Percentiles rank a stretch among this genome's conserved stretches.
These are phyloP conservation scores for Acanthamoeba sp. DNA, from an alignment of 208 protist genomes.

Conservation along the genomic window DNA sequence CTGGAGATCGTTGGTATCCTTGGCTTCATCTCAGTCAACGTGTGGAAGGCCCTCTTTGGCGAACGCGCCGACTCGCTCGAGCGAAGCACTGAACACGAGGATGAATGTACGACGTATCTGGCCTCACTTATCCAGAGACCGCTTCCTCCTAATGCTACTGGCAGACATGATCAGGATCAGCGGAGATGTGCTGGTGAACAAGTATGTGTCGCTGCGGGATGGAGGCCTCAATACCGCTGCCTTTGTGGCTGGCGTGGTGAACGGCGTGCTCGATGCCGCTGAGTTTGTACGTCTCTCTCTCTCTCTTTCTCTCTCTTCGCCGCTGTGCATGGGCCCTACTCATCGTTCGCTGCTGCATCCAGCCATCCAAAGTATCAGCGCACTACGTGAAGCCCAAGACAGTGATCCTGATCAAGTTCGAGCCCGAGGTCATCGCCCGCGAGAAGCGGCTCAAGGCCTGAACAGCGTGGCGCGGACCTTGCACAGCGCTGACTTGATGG, in stretches of 20 bases:
- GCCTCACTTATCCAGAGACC: not conserved
- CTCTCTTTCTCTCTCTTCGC: not conserved
- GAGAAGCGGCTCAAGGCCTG: slow-evolving; percentile 72
- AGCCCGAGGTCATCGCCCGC: slow-evolving; percentile 81
- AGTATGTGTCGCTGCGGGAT: slow-evolving; percentile 86
- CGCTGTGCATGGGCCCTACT: not conserved
- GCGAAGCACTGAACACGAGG: slow-evolving; percentile 83
- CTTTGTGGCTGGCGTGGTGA: slow-evolving; percentile 89
- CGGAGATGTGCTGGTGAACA: slow-evolving; percentile 86
- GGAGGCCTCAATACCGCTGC: slow-evolving; percentile 88
- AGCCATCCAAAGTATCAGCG: slow-evolving; percentile 53
- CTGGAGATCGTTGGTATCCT: slow-evolving; percentile 89
- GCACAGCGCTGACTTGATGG: not conserved
- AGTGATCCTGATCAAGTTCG: slow-evolving; percentile 89
- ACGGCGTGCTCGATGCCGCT: slow-evolving; percentile 87
- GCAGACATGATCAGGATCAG: slow-evolving; percentile 87
- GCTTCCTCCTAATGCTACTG: not conserved
- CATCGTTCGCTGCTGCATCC: not conserved
- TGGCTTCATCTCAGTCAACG: slow-evolving; percentile 86
- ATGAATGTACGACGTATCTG: slow-evolving; percentile 81
- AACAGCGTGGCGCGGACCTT: not conserved
- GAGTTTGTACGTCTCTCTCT: slow-evolving; percentile 85
- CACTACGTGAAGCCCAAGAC: slow-evolving; percentile 79
- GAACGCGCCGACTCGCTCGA: slow-evolving; percentile 88
- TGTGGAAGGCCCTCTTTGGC: slow-evolving; percentile 90